These are phyloP conservation scores for Lithocarpus polystachyus DNA, from an alignment of 306 rosid genomes.

Conservation along the genomic window DNA sequence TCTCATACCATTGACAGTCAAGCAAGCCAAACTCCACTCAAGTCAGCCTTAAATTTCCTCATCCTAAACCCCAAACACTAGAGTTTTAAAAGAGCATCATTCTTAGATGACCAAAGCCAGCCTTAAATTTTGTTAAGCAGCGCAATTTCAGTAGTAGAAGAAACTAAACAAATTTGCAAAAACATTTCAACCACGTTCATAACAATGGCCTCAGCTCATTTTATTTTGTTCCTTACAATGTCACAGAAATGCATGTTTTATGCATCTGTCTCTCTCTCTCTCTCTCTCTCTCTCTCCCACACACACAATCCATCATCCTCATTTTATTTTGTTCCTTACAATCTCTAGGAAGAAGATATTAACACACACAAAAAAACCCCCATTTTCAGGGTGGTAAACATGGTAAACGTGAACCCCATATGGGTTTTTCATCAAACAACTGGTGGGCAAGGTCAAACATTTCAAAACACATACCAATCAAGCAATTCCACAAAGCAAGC, in stretches of 20 bases:
- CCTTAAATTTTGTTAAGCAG: neutral
- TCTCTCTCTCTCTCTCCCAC: no score
- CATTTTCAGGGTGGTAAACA: neutral
- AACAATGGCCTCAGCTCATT: neutral
- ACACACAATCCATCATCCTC: neutral
- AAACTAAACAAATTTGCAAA: neutral
- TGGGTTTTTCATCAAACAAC: constrained; percentile 5
- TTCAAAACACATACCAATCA: neutral
- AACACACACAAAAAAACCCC: neutral
- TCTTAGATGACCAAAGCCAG: neutral
- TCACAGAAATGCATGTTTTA: no score
- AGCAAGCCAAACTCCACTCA: neutral
- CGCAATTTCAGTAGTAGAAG: neutral
- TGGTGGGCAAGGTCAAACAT: neutral
- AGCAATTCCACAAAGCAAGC: neutral
- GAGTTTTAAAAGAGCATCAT: neutral
- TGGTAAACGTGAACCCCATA: neutral
- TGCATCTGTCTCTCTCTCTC: no score
- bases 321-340: neutral
- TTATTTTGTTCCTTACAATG: no score
- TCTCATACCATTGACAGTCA: neutral
- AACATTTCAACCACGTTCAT: neutral
- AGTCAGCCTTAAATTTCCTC: no score
- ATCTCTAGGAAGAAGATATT: neutral
- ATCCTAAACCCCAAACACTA: neutral